A percentile compares a stretch with the other conserved stretches of the same genome.
These are phyloP conservation scores for Leishmania guyanensis DNA, from an alignment of 208 protist species.

Conservation along the genomic window DNA sequence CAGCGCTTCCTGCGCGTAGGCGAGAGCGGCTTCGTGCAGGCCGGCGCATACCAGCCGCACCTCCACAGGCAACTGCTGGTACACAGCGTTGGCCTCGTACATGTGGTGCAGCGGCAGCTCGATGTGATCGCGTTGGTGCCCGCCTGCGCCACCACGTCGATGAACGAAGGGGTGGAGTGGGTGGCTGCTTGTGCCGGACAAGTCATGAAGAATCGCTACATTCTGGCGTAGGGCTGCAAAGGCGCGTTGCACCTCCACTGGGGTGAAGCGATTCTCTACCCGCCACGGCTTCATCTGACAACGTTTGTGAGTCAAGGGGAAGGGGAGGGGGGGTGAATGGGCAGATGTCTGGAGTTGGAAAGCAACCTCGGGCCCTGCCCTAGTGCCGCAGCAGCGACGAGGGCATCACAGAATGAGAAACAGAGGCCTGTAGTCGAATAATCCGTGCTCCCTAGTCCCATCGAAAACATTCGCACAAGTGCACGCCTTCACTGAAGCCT, in stretches of 20 bases:
- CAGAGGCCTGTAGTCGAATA: neutral
- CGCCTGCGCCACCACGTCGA: conserved; percentile 10
- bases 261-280: conserved; percentile 31
- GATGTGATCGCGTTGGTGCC: conserved; percentile 30
- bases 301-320: neutral
- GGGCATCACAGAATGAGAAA: neutral
- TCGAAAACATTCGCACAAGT: neutral
- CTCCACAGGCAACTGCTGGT: conserved; percentile 33
- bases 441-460: neutral
- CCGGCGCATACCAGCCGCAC: conserved; percentile 36
- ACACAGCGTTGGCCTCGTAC: conserved; percentile 10
- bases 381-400: neutral
- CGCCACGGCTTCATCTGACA: conserved; percentile 25
- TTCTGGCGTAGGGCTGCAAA: conserved; percentile 40
- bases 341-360: neutral
- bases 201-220: neutral
- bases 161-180: conserved; percentile 20
- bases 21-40: conserved; percentile 36
- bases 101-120: conserved; percentile 33
- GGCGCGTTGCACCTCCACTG: conserved; percentile 36
- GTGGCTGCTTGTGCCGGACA: neutral
- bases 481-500: neutral
- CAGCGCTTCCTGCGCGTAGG: conserved; percentile 33
- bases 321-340: neutral
- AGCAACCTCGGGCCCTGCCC: neutral